Evolutionary conservation across 768 basidiomycete genomes (phyloP).

Genomic region (Saitozyma podzolica): DNA sequence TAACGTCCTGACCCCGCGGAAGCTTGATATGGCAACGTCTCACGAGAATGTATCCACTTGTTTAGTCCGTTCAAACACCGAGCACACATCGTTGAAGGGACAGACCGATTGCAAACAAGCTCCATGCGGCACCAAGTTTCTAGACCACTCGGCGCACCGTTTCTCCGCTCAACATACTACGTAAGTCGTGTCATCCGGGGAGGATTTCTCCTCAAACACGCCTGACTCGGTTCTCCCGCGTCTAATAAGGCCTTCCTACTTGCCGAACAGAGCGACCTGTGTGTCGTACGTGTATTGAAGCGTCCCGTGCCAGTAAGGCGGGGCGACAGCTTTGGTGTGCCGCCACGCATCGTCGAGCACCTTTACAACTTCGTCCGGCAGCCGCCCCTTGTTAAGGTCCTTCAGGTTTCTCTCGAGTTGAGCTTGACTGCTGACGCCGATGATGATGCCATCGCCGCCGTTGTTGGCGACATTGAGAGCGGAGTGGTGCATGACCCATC

Average conservation of each 20-base stretch:
- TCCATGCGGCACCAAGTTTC: too few species aligned
- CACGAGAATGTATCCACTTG: too few species aligned
- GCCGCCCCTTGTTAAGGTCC: slow-evolving; percentile 58
- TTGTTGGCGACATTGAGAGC: slow-evolving; percentile 54
- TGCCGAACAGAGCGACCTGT: slow-evolving; percentile 24
- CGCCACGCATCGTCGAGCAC: slow-evolving; percentile 61
- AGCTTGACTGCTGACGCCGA: slow-evolving; percentile 63
- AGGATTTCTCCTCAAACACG: too few species aligned
- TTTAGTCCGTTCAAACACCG: too few species aligned
- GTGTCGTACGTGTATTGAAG: slow-evolving; percentile 25
- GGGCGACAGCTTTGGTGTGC: slow-evolving; percentile 55
- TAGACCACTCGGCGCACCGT: too few species aligned
- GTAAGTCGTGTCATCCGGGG: too few species aligned
- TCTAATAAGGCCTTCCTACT: background rate
- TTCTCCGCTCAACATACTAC: too few species aligned
- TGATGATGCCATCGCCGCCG: slow-evolving; percentile 56
- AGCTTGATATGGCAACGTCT: too few species aligned
- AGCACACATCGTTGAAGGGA: too few species aligned
- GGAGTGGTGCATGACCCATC: slow-evolving; percentile 61
- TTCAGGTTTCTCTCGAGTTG: slow-evolving; percentile 58
- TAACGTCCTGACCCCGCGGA: too few species aligned
- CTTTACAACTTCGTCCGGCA: slow-evolving; percentile 62
- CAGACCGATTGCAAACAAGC: too few species aligned
- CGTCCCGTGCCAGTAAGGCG: slow-evolving; percentile 53
- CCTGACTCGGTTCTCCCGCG: too few species aligned